phyloP scores from a whole-genome alignment of 2,329 filamentous ascomycete genomes.

The Leptosphaerulina australis region DNA sequence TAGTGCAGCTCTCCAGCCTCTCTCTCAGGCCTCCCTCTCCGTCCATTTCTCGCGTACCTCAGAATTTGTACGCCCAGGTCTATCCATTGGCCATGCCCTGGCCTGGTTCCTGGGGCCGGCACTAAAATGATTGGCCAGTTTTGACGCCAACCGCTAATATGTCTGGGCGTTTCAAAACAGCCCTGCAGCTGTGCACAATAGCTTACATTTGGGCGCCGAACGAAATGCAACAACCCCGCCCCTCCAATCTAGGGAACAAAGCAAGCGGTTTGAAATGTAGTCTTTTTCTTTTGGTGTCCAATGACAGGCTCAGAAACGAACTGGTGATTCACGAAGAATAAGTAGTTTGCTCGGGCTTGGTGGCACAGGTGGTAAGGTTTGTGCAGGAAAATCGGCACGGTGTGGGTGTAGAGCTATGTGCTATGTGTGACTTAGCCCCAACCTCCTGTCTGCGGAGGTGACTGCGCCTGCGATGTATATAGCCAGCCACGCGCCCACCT shows the following conservation, averaged over 20 bases:
- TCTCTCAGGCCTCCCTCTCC: conserved; percentile 11
- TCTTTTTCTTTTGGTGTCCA: conserved; percentile 5
- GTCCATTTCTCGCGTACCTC: conserved; percentile 6
- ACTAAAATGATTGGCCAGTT: conserved; percentile 26
- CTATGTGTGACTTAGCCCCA: conserved; percentile 14
- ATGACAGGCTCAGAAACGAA: conserved; percentile 9
- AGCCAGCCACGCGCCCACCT: conserved; percentile 11
- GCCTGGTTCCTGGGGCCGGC: conserved; percentile 17
- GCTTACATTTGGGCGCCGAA: conserved; percentile 23
- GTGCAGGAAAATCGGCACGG: conserved; percentile 10
- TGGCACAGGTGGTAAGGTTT: conserved; percentile 15
- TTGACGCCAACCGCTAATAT: conserved; percentile 21
- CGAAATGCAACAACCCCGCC: conserved; percentile 13
- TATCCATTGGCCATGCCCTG: conserved; percentile 14
- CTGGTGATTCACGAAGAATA: conserved; percentile 5
- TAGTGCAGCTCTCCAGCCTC: conserved; percentile 16
- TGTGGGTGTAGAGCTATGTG: background rate
- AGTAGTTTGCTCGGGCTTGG: conserved; percentile 9
- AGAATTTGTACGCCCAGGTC: conserved; percentile 17
- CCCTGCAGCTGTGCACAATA: conserved; percentile 8
- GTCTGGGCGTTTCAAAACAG: conserved; percentile 34
- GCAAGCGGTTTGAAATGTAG: conserved; percentile 12
- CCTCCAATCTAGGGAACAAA: conserved; percentile 17
- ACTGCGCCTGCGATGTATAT: conserved; percentile 13
- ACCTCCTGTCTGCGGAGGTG: conserved; percentile 7